Base-by-base conservation (phyloP, 2,329 filamentous ascomycete genomes). In the Xenosphaeropsis pyriputrescens region DNA sequence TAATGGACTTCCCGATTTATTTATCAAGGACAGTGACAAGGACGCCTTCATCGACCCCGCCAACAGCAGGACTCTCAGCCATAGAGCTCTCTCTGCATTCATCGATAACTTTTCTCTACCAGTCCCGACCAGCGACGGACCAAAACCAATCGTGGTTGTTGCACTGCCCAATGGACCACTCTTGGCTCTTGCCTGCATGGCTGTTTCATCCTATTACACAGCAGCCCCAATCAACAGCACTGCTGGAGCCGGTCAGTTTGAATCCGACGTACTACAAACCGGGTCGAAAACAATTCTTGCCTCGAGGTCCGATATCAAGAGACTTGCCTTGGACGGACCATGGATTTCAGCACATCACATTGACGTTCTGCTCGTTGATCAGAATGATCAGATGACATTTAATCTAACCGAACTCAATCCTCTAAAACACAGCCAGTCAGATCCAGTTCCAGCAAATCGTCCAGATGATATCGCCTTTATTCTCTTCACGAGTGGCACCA, bases 401-500 rank as follows among this genome's bases (percentile, higher is more conserved):
- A 43, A 43, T 4, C 36, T 65, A 22, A 29, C 11, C 19, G 15
- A 18, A 7, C 15, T 44, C 34, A 32, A 44, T 41, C n/a, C 34
- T 34, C 15, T 29, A 37, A 8, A 50, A 47, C 17, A 38, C 37
- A n/a, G 33, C 32, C 2, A 18, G 6, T 29, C 29, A n/a, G 8
- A 34, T 12, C 13, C 30, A 5, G 6, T 29, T 6, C 11, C 37
- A 6, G 38, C 37, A n/a, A 72, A 70, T 45, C 44, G 47, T 4
- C 54, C 59, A 2, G 58, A 68, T 30, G 67, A 72, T 41, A 59
- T 64, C 16, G 61, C 59, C 4, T 57, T 74, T 37, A 58, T 73
- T 34, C 57, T 74, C 2, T 72, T 73, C 47, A 75, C 70, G 0
- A 71, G 66, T 41, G 70, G 70, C 14, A 74, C 70, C 0, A 70